These are phyloP conservation scores for Solanum appendiculatum DNA, from an alignment of 257 asterid genomes.

Conservation along the genomic window DNA sequence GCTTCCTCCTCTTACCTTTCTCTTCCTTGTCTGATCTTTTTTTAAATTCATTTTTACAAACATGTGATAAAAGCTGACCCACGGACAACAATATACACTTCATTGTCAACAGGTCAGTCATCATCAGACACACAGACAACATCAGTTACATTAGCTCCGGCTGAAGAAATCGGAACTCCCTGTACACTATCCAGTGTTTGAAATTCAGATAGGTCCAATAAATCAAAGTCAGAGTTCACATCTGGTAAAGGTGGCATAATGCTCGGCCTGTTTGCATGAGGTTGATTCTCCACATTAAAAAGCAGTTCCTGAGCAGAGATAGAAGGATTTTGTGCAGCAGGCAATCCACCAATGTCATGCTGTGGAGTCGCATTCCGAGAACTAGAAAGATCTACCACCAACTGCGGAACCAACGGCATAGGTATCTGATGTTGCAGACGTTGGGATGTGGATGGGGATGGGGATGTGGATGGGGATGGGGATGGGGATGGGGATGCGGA, in stretches of 20 bases:
- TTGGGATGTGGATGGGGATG: background rate
- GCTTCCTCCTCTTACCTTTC: background rate
- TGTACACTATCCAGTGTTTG: slow-evolving; percentile 13
- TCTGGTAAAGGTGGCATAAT: slow-evolving; percentile 4
- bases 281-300: slow-evolving; percentile 15
- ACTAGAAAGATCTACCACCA: background rate
- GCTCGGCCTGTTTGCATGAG: background rate
- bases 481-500: too few relatives aligned
- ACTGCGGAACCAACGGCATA: background rate
- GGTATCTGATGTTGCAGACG: background rate
- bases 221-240: background rate
- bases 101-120: slow-evolving; percentile 15
- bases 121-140: slow-evolving; percentile 72
- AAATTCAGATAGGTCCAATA: slow-evolving; percentile 21
- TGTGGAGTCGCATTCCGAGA: background rate
- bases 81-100: background rate
- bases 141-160: slow-evolving; percentile 18
- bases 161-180: slow-evolving; percentile 12
- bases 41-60: background rate
- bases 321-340: background rate
- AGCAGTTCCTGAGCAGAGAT: slow-evolving; percentile 15
- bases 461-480: background rate
- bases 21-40: background rate
- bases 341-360: slow-evolving; percentile 2
- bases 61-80: background rate